These are phyloP conservation scores for Phialocephala sp. DNA, from an alignment of 2,329 filamentous ascomycete genomes.

Conservation along the genomic window DNA sequence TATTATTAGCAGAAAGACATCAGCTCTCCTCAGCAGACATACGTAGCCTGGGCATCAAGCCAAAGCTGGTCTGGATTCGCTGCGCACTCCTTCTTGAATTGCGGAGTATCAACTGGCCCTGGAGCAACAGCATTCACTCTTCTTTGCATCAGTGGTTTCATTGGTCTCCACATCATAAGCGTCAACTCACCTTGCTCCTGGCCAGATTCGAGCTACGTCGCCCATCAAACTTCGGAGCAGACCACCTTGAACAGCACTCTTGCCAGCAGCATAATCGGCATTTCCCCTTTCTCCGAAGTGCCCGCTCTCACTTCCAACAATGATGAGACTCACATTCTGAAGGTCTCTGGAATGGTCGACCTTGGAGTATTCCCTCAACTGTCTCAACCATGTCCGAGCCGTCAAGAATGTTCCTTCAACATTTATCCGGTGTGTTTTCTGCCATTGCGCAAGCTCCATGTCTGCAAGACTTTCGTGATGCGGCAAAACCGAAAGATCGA, in stretches of 20 bases:
- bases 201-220: constrained; percentile 47
- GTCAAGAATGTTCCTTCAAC: constrained; percentile 51
- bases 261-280: constrained; percentile 51
- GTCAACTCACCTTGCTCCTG: constrained; percentile 30
- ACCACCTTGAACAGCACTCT: constrained; percentile 52
- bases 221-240: constrained; percentile 49
- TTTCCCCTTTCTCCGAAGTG: constrained; percentile 50
- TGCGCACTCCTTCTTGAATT: constrained; percentile 49
- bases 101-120: constrained; percentile 50
- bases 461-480: constrained; percentile 48
- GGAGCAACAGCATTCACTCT: constrained; percentile 54
- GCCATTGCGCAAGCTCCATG: constrained; percentile 48
- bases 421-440: constrained; percentile 50
- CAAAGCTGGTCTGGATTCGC: constrained; percentile 48
- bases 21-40: constrained; percentile 16
- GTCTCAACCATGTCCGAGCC: constrained; percentile 49
- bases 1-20: not conserved
- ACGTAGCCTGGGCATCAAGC: constrained; percentile 51
- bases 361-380: constrained; percentile 39
- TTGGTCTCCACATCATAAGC: not conserved
- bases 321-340: constrained; percentile 49
- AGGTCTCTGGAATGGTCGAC: constrained; percentile 27
- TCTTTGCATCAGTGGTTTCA: constrained; percentile 35
- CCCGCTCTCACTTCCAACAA: constrained; percentile 53
- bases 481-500: constrained; percentile 50